Evolutionary conservation across 1,139 yeast species (phyloP).

Genomic region (Casaregolazyma suthepensis): DNA sequence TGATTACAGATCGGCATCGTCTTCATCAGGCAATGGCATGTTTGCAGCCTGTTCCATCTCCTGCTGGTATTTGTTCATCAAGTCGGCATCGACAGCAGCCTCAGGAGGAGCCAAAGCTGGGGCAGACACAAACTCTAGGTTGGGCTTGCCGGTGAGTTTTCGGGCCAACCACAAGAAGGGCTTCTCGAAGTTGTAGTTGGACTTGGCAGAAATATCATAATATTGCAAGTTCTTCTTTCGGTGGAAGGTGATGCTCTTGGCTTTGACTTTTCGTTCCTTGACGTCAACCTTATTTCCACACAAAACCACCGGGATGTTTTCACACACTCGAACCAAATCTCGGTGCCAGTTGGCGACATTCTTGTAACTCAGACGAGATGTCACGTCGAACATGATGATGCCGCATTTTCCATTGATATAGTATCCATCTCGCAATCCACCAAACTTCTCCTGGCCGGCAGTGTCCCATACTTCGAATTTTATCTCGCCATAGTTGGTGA

Average conservation of each 20-base stretch:
- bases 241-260: conserved; percentile 99
- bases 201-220: conserved; percentile 98
- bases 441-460: conserved; percentile 99
- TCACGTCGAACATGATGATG: conserved; percentile 99
- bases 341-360: conserved; percentile 99
- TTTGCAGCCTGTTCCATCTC: conserved; percentile 99
- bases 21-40: conserved; percentile 99
- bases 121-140: conserved; percentile 96
- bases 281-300: conserved; percentile 99
- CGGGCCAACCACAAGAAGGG: conserved; percentile 99
- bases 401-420: conserved; percentile 99
- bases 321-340: conserved; percentile 98
- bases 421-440: conserved; percentile 99
- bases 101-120: conserved; percentile 99
- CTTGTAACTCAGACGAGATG: conserved; percentile 98
- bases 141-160: conserved; percentile 97
- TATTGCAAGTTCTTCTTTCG: conserved; percentile 99
- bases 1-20: conserved; percentile 90
- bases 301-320: conserved; percentile 96
- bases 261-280: conserved; percentile 99
- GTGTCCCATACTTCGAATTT: conserved; percentile 99
- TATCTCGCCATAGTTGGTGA: conserved; percentile 98
- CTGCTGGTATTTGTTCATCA: conserved; percentile 97
- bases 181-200: conserved; percentile 99
- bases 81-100: conserved; percentile 91